Conservation (phyloP, 2,329 filamentous ascomycete genomes). For the Colletotrichum sp. region DNA sequence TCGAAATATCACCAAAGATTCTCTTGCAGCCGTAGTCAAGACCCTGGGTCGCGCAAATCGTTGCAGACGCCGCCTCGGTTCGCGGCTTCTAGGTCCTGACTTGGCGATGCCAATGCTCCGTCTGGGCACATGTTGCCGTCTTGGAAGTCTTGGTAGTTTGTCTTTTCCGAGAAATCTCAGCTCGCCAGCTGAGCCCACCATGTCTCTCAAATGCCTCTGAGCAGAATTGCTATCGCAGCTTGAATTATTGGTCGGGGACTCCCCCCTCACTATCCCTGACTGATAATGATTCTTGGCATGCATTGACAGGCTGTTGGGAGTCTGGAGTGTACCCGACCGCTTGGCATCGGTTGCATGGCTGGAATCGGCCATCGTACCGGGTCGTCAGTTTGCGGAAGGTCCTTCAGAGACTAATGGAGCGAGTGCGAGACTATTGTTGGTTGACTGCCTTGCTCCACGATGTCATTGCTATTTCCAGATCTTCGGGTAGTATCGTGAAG, state of each 20-base stretch:
- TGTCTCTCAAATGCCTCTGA: neutral
- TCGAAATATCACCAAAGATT: neutral
- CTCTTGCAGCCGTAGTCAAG: neutral
- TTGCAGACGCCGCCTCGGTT: neutral
- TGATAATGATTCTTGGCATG: neutral
- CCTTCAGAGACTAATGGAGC: neutral
- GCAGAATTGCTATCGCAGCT: neutral
- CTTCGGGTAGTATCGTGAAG: neutral
- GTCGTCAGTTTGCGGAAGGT: neutral
- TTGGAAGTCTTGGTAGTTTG: slow-evolving; percentile 10
- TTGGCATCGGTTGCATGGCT: slow-evolving; percentile 2
- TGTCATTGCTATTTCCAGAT: neutral
- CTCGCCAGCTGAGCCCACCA: neutral
- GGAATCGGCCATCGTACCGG: neutral
- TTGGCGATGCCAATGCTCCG: slow-evolving; percentile 19
- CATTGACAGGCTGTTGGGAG: neutral
- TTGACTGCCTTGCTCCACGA: neutral
- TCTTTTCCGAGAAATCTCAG: neutral
- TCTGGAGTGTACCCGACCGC: neutral
- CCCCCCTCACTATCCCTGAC: neutral
- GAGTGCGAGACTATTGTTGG: neutral
- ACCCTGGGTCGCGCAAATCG: neutral
- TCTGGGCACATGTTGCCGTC: slow-evolving; percentile 15
- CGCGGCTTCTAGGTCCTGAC: neutral
- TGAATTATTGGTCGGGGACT: neutral